These are phyloP conservation scores for Platanus orientalis DNA, from an alignment of 164 flowering plant genomes.

Conservation along the genomic window DNA sequence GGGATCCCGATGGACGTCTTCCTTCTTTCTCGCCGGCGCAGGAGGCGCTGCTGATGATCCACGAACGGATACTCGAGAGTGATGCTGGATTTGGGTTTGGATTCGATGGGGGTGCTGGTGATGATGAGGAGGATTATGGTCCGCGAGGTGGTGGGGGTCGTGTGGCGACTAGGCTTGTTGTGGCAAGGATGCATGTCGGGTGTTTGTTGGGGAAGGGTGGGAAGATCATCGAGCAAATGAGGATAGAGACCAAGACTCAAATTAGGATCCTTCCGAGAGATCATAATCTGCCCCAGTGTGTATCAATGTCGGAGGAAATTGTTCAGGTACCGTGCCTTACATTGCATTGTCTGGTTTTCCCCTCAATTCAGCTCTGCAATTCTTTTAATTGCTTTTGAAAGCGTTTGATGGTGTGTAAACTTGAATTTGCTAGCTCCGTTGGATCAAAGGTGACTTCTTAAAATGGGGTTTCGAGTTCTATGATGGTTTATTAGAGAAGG, in stretches of 20 bases:
- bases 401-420: neutral
- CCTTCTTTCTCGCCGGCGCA: constrained; percentile 83
- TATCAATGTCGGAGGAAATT: constrained; percentile 80
- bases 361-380: neutral
- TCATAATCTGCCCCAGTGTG: constrained; percentile 77
- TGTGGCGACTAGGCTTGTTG: constrained; percentile 82
- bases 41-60: constrained; percentile 84
- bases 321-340: constrained; percentile 64
- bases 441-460: neutral
- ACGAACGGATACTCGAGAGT: constrained; percentile 86
- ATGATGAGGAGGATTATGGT: constrained; percentile 43
- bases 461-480: neutral
- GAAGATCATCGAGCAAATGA: constrained; percentile 97
- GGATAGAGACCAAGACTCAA: constrained; percentile 91
- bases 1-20: constrained; percentile 78
- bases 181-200: constrained; percentile 86
- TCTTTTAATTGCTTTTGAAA: neutral
- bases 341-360: neutral
- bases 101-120: constrained; percentile 24
- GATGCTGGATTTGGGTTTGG: constrained; percentile 36
- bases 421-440: too few relatives aligned
- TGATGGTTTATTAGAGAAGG: neutral
- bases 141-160: constrained; percentile 28
- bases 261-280: constrained; percentile 93
- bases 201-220: constrained; percentile 95